phyloP scores from a whole-genome alignment of 2,329 filamentous ascomycete species.

The Diplodia mutila region DNA sequence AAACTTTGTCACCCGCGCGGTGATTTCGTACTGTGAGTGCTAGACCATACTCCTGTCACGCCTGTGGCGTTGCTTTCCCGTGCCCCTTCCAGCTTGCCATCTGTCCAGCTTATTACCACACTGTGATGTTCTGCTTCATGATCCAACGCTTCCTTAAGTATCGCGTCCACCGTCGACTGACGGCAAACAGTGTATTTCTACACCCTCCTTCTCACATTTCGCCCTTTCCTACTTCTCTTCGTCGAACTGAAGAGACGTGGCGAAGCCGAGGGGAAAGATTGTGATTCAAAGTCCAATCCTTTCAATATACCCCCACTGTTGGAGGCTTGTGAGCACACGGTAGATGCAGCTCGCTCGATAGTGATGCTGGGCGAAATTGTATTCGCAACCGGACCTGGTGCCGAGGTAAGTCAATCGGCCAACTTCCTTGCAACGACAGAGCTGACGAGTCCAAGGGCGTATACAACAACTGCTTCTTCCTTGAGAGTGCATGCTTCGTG shows the following conservation, averaged over 20 bases:
- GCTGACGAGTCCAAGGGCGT: not conserved
- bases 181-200: conserved; percentile 15
- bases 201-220: conserved; percentile 21
- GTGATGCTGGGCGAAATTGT: conserved; percentile 15
- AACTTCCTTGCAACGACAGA: not conserved
- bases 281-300: conserved; percentile 14
- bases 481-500: conserved; percentile 24
- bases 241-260: conserved; percentile 23
- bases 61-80: not conserved
- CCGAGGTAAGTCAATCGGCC: not conserved
- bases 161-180: too few species aligned
- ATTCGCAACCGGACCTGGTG: conserved; percentile 4
- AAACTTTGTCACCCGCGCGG: conserved; percentile 5
- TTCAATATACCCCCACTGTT: conserved; percentile 23
- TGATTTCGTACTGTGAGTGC: conserved; percentile 20
- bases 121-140: not conserved
- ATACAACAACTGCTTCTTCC: conserved; percentile 25
- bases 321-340: conserved; percentile 23
- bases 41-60: not conserved
- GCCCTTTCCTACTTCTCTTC: conserved; percentile 23
- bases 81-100: not conserved
- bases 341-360: conserved; percentile 23
- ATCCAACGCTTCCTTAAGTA: not conserved
- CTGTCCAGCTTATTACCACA: not conserved
- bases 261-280: conserved; percentile 11